Evolutionary conservation across 1,284 basidiomycete genomes (phyloP).

Genomic region (Phenoliferia sp.): DNA sequence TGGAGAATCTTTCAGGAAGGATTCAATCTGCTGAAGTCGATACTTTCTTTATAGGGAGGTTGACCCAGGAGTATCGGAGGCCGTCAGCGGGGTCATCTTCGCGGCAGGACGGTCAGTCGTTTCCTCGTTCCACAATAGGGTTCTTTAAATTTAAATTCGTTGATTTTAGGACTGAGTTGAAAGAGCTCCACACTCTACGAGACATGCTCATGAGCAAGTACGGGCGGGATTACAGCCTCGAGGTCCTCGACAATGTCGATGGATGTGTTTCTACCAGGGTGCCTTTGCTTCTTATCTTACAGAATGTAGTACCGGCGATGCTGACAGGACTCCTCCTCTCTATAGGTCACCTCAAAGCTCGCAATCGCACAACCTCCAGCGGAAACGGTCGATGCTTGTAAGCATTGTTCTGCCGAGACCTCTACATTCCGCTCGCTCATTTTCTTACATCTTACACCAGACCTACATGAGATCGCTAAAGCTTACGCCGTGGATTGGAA

Average conservation of each 20-base stretch:
- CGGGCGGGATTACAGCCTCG: slow-evolving; percentile 72
- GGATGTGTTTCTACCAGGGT: slow-evolving; percentile 73
- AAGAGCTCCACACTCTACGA: slow-evolving; percentile 83
- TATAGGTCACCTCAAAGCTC: slow-evolving; percentile 67
- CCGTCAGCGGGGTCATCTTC: slow-evolving; percentile 70
- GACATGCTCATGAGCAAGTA: slow-evolving; percentile 93
- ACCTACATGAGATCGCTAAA: slow-evolving; percentile 78
- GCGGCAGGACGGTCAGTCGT: slow-evolving; percentile 70
- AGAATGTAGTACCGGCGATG: slow-evolving; percentile 6
- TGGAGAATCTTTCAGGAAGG: neutral
- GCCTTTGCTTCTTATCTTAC: slow-evolving; percentile 40
- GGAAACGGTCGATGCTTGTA: slow-evolving; percentile 67
- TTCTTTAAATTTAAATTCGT: neutral
- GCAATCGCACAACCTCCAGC: slow-evolving; percentile 61
- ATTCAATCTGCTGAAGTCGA: neutral
- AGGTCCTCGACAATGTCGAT: slow-evolving; percentile 75
- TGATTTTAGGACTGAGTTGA: slow-evolving; percentile 36
- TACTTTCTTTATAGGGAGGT: slow-evolving; percentile 62
- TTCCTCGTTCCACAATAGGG: neutral
- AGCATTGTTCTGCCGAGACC: neutral
- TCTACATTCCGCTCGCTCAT: neutral
- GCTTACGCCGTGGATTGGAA: slow-evolving; percentile 75
- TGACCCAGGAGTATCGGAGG: slow-evolving; percentile 73
- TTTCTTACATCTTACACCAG: slow-evolving; percentile 38
- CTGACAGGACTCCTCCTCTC: neutral